phyloP scores from a whole-genome alignment of 768 basidiomycete genomes.

The Lactarius akahatsu region DNA sequence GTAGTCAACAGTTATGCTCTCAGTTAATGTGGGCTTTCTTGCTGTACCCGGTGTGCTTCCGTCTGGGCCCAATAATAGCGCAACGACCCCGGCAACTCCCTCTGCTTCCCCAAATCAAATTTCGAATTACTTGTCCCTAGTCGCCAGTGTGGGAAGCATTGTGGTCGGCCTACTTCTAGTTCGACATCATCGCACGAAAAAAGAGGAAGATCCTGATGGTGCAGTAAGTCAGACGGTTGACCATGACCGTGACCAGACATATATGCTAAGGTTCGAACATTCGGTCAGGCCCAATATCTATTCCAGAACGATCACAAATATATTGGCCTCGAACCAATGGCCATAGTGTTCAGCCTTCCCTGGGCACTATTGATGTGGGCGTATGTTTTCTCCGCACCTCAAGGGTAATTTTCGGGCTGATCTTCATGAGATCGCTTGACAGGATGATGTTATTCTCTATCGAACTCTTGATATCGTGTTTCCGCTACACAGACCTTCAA shows the following conservation, averaged over 20 bases:
- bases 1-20: slow-evolving; percentile 37
- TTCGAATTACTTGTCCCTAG: slow-evolving; percentile 48
- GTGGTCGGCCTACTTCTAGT: slow-evolving; percentile 47
- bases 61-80: too few species aligned
- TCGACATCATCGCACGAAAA: slow-evolving; percentile 42
- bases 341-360: slow-evolving; percentile 53
- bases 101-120: slow-evolving; percentile 45
- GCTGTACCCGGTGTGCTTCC: slow-evolving; percentile 34
- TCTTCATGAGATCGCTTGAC: not conserved
- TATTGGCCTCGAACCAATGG: slow-evolving; percentile 50
- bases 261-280: not conserved
- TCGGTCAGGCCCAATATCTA: slow-evolving; percentile 29
- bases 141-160: slow-evolving; percentile 47
- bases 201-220: slow-evolving; percentile 34
- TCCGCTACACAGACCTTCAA: not conserved
- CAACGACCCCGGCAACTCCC: not conserved
- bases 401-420: not conserved
- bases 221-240: not conserved
- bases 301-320: slow-evolving; percentile 31
- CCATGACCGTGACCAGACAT: too few species aligned
- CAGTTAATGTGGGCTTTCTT: slow-evolving; percentile 38
- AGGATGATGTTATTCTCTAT: not conserved
- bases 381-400: slow-evolving; percentile 38
- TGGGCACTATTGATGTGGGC: slow-evolving; percentile 59
- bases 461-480: not conserved